Evolutionary conservation across 2,329 filamentous ascomycete genomes (phyloP), one percentile per base, ranked within the genome.

Genomic region (Biscogniauxia mediterranea): DNA sequence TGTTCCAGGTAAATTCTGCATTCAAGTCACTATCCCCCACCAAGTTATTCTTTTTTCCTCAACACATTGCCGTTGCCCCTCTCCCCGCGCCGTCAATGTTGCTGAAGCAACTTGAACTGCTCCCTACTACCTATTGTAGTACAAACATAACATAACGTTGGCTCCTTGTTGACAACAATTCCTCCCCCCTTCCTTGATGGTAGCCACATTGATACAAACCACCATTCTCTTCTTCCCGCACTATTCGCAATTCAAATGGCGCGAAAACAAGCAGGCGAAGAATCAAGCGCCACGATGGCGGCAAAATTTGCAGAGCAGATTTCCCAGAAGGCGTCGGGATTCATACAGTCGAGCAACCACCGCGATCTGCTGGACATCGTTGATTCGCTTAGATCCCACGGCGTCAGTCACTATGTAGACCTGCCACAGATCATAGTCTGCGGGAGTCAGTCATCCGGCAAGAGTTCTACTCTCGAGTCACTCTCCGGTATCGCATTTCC

Each of bases 381-480:
- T 38, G 75, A 77, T 60, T 71, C 64, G 5, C 66, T 79, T 2
- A 70, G 76, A 1, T 73, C 71, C 0, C 68, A 74, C 23, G 74
- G 74, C 3, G 66, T 78, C 54, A 73, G 70, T 59, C 64, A 68
- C 3, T 71, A 73, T 64, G 72, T 81, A 13, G 70, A 75, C 23
- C 72, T 80, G 0, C 79, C 79, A 0, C 72, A 80, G 60, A 78
- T 81, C 57, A 79, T 88, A 13, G 83, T 87, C 21, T 83, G 81
- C 60, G 85, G 86, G 7, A 81, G 87, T 59, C 85, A 87, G 65
- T 85, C 82, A 0, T 80, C 81, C 0, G 86, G 86, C 3, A 89
- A 89, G 69, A 87, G 83, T 61, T 88, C 85, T 0, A 83, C 88
- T 0, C 79, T 89, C 0, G 84, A 89, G 65, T 85, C 85, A 0